These are phyloP conservation scores for Trifolium dubium DNA, from an alignment of 306 rosid species.

Conservation along the genomic window DNA sequence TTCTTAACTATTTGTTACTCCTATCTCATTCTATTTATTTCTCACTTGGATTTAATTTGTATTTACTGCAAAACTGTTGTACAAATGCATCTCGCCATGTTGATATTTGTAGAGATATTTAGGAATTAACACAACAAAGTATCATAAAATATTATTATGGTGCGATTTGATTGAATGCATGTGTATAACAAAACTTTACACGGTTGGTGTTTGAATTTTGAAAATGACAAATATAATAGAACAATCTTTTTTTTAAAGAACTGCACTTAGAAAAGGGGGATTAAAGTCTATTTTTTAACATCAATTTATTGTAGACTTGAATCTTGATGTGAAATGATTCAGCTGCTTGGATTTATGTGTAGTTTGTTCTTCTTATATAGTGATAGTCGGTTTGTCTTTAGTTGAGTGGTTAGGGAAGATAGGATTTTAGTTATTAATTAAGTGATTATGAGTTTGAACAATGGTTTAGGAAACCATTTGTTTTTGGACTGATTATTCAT, in stretches of 20 bases:
- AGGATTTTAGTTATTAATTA: background rate
- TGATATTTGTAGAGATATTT: too few relatives aligned
- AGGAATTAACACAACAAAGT: too few relatives aligned
- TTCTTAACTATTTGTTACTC: background rate
- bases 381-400: slow-evolving; percentile 43
- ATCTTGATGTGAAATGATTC: slow-evolving; percentile 12
- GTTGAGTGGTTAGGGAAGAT: slow-evolving; percentile 45
- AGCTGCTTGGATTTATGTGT: slow-evolving; percentile 10
- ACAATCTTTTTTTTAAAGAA: background rate
- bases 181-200: too few relatives aligned
- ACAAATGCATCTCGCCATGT: too few relatives aligned
- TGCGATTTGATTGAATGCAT: too few relatives aligned
- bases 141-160: too few relatives aligned
- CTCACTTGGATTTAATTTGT: too few relatives aligned
- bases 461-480: slow-evolving; percentile 12
- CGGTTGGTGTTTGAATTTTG: background rate
- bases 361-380: slow-evolving; percentile 6
- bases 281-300: background rate
- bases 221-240: background rate
- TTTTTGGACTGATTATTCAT: slow-evolving; percentile 16
- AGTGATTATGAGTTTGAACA: slow-evolving; percentile 32
- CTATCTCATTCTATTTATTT: background rate
- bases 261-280: background rate
- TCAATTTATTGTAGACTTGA: slow-evolving; percentile 25
- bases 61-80: too few relatives aligned